Evolutionary conservation across 1,284 basidiomycete species (phyloP), one percentile per base, ranked within the genome.

Genomic region (Tylopilus sp.): DNA sequence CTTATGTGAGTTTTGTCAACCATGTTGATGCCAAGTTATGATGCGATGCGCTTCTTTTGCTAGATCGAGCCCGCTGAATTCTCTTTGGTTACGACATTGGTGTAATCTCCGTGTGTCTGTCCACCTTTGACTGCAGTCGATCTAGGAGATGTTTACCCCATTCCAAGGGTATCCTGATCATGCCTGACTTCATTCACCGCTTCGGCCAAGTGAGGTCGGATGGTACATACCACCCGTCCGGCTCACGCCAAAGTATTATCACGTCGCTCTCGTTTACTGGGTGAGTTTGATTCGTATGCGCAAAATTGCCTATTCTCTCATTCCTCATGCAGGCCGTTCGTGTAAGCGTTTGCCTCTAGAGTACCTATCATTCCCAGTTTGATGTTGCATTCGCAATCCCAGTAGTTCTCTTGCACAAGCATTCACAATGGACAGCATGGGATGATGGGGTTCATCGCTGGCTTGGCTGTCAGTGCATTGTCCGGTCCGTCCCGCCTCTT

Each of bases 201-300:
- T 88, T 88, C 60, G 86, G 86, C n/a, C 70, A 81, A 59, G 48
- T 71, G 15, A 76, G 65, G 48, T 57, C 68, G 3, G 64, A 78
- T 54, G 85, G 83, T 4, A 59, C 70, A 17, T 74, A 69, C 44
- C 69, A 78, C 48, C 69, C 89, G 14, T 77, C 80, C 1, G 76
- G 78, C 50, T 77, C 78, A 31, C 73, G 84, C 21, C 83, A 87
- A 58, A 83, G 82, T 17, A 82, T 88, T 51, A 88, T 90, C 51
- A 88, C 84, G 0, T 88, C 86, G 7, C 74, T 90, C 8, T 71
- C 90, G 7, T 89, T 85, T 20, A 88, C 84, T 36, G 87, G 87
- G 81, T 82, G 61, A 24, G 76, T 39, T 35, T 37, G 11, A 11
- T 20, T 39, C 63, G 3, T 7, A 14, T 34, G 17, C 31, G 5